Base-by-base conservation (phyloP, 2,329 filamentous ascomycete genomes). In the Aspergillus alliaceus region DNA sequence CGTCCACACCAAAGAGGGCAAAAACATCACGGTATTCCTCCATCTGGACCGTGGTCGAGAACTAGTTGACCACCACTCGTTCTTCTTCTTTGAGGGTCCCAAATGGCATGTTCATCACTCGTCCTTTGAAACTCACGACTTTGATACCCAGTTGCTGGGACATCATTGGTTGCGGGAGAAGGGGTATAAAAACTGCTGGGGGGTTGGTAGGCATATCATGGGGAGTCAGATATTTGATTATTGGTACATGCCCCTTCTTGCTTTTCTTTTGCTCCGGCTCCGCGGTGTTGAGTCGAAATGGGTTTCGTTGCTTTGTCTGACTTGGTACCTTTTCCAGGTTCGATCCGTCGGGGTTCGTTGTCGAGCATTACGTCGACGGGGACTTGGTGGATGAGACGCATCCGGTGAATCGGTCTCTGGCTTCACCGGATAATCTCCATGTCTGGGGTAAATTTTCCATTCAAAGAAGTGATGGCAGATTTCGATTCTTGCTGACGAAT, bases 171-270 rank as follows among this genome's bases (percentile, higher is more conserved):
- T 90, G 59, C 78, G 78, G 1, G 75, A 83, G 59, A 84, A 86
- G 69, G 84, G 83, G 1, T 88, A 89, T 68, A 80, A 80, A 65
- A 84, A 80, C 64, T 86, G 86, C 62, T 91, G 88, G 88, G 88
- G 88, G 1, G 83, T 90, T 0, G 88, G 88, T 0, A 73, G 88
- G 50, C 88, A 90, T 75, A 81, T 89, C 18, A 77, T 90, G 66
- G 88, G 87, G 4, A 86, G 82, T 61, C 87, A 90, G 73, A 84
- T 90, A 49, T 91, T 90, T 63, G 87, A 90, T 65, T 89, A 89
- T 70, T 89, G 86, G 86, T 87, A n/a, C n/a, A 83, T 53, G 75
- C 49, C 46, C 29, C 31, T 22, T 48, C 14, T 25, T 31, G 24
- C 14, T 22, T 27, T 11, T 22, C 12, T 39, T 14, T 31, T 27